A percentile compares a stretch with the other conserved stretches of the same genome.
Evolutionary conservation across 164 flowering plant species (phyloP).

Genomic region (Cinnamomum micranthum): DNA sequence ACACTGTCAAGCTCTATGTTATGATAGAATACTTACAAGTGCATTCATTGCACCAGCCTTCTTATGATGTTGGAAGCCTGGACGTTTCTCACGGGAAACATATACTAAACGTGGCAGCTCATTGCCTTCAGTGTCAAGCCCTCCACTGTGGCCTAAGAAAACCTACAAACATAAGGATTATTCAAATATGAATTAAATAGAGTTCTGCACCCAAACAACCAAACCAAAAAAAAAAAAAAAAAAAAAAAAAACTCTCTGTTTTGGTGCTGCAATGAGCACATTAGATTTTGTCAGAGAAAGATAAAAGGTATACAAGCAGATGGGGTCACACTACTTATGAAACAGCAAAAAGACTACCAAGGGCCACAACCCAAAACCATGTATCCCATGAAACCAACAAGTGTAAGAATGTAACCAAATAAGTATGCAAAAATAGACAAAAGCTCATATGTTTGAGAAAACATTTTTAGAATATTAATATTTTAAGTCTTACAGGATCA

Average conservation of each 20-base stretch:
- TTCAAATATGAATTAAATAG: not conserved
- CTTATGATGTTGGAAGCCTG: slow-evolving; percentile 58
- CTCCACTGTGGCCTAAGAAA: slow-evolving; percentile 48
- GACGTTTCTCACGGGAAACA: slow-evolving; percentile 59
- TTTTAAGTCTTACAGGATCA: not conserved
- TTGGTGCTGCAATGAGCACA: not conserved
- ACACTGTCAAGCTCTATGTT: not conserved
- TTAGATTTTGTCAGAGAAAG: not conserved
- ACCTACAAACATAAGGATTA: slow-evolving; percentile 26
- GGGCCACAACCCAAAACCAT: not conserved
- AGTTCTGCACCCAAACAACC: too few species aligned
- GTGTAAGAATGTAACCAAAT: not conserved
- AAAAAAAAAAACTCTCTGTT: not conserved
- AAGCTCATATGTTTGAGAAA: not conserved
- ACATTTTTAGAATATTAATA: not conserved
- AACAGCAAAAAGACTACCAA: not conserved
- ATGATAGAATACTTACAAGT: slow-evolving; percentile 31
- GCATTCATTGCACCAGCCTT: slow-evolving; percentile 78
- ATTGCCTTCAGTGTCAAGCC: slow-evolving; percentile 44
- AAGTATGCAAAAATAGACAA: too few species aligned
- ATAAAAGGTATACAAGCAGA: not conserved
- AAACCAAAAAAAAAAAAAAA: not conserved
- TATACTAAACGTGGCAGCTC: slow-evolving; percentile 50
- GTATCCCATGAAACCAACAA: not conserved
- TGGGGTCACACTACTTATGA: not conserved